Evolutionary conservation across 768 basidiomycete species (phyloP), one percentile per base, ranked within the genome.

Genomic region (Chiua virens): DNA sequence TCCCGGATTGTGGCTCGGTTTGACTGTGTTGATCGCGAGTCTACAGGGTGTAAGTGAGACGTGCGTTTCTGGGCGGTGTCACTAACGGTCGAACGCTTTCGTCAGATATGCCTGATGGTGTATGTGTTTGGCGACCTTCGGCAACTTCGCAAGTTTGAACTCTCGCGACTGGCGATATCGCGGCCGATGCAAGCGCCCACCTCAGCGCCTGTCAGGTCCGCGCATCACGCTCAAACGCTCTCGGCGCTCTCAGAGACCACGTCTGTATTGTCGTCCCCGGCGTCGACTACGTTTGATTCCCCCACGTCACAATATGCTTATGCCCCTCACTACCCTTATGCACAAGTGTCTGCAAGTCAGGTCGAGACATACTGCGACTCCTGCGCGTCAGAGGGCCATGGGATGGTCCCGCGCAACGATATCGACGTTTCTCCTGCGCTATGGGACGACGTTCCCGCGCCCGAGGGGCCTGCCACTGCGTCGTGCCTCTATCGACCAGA

Each of bases 51-150:
- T 90, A 53, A 61, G 76, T 60, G 13, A 43, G 7, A 27, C 21
- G 10, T 37, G 9, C 37, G 23, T 42, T 23, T 10, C 17, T 35
- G 34, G 7, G 6, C 18, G n/a, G 22, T 23, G 11, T 28, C 32
- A 37, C 37, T 15, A 18, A 17, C 25, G 18, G n/a, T 68, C 11
- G 28, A 11, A 30, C 28, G 28, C 10, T 9, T 9, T 9, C 3
- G 3, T 32, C 3, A 68, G 78, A 64, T 79, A 11, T 91, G 89
- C 63, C 63, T 90, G 49, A 87, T 87, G 62, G 80, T 91, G 6
- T 91, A 89, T 62, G 62, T 90, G 27, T 89, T 90, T 59, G 89
- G 89, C 8, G 89, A 91, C 67, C 73, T 90, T 18, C 75, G 89
- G 8, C 89, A 91, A 60, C 75, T 91, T 18, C 82, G 85, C 57